phyloP scores from a whole-genome alignment of 2,329 filamentous ascomycete species.

The Calonectria hongkongensis region DNA sequence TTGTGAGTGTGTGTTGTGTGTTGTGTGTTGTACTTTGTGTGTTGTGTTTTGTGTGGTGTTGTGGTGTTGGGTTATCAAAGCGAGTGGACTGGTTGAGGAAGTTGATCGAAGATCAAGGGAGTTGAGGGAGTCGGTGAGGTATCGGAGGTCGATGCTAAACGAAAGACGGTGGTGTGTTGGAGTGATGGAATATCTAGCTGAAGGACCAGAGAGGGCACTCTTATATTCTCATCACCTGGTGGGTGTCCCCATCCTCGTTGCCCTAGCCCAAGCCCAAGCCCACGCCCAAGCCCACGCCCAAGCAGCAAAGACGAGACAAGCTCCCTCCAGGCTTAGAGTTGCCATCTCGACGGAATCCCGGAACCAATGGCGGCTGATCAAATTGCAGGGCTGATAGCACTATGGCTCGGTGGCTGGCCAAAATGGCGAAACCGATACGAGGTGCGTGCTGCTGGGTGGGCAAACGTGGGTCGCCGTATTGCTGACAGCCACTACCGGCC shows the following conservation, averaged over 20 bases:
- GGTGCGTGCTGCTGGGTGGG: conserved; percentile 47
- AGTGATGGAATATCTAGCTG: conserved; percentile 43
- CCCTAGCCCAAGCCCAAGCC: conserved; percentile 17
- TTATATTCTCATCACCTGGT: conserved; percentile 48
- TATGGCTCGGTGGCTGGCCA: conserved; percentile 48
- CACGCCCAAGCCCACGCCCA: background rate
- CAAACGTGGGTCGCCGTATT: conserved; percentile 51
- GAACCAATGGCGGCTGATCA: conserved; percentile 49
- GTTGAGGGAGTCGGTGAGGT: conserved; percentile 27
- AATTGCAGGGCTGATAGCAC: conserved; percentile 52
- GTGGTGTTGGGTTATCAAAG: conserved; percentile 41
- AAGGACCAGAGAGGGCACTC: conserved; percentile 46
- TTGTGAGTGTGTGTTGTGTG: conserved; percentile 30
- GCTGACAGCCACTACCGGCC: conserved; percentile 50
- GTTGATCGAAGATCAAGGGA: conserved; percentile 45
- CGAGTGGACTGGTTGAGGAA: conserved; percentile 28
- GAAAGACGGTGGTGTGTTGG: conserved; percentile 54
- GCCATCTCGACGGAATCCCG: conserved; percentile 42
- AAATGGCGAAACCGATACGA: conserved; percentile 56
- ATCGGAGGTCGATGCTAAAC: conserved; percentile 50
- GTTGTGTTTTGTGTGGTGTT: conserved; percentile 40
- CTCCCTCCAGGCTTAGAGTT: conserved; percentile 32
- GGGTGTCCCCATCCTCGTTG: conserved; percentile 23
- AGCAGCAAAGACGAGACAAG: conserved; percentile 25
- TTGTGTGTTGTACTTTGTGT: conserved; percentile 39